phyloP scores from a whole-genome alignment of 2,329 filamentous ascomycete genomes.

The Beauveria bassiana region DNA sequence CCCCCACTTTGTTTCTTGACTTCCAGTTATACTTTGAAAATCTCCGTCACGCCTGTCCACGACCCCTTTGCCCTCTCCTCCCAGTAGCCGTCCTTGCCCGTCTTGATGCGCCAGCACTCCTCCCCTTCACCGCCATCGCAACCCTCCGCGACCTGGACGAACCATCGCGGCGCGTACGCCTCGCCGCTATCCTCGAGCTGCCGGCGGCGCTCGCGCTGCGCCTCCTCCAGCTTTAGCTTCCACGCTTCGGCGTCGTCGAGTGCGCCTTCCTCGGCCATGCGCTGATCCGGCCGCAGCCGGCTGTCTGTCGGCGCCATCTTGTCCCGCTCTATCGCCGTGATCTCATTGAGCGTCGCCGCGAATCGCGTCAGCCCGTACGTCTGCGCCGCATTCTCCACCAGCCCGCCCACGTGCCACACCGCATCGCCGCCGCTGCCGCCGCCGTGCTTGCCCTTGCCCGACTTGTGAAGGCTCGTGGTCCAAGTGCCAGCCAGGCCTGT shows the following conservation, averaged over 20 bases:
- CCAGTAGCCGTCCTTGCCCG: constrained; percentile 88
- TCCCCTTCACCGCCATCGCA: constrained; percentile 46
- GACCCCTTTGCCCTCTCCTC: constrained; percentile 64
- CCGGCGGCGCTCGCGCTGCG: constrained; percentile 66
- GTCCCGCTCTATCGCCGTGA: constrained; percentile 69
- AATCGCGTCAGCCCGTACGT: constrained; percentile 87
- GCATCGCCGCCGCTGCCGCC: constrained; percentile 49
- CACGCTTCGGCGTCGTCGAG: constrained; percentile 75
- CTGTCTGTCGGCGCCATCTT: constrained; percentile 76
- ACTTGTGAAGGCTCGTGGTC: constrained; percentile 65
- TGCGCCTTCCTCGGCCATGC: constrained; percentile 72
- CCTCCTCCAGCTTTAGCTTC: constrained; percentile 80
- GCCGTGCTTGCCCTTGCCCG: constrained; percentile 46
- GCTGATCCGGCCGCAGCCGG: constrained; percentile 78
- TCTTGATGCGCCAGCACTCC: constrained; percentile 68
- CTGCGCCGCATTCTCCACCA: constrained; percentile 71
- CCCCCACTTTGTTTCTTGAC: neutral
- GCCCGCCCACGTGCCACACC: constrained; percentile 69
- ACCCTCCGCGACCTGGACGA: constrained; percentile 58
- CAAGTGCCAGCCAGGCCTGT: constrained; percentile 73
- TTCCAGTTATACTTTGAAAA: constrained; percentile 32
- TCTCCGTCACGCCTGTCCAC: constrained; percentile 53
- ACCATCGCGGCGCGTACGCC: constrained; percentile 73
- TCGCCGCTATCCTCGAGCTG: constrained; percentile 70
- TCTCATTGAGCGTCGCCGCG: constrained; percentile 78